Evolutionary conservation across 192 early-diverging fungal species (phyloP).

Genomic region (Backusella tuberculispora): DNA sequence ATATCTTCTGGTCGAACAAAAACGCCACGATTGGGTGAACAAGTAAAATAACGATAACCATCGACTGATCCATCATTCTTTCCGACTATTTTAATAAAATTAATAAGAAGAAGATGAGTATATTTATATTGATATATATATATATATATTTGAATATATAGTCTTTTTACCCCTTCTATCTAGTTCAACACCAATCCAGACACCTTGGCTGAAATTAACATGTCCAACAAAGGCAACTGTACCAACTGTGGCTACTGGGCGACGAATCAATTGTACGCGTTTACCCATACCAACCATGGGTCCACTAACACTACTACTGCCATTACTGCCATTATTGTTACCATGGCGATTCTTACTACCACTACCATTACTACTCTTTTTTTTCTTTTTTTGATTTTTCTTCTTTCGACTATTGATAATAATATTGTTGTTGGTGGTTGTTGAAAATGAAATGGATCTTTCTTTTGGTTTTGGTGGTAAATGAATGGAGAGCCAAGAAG

Average conservation of each 20-base stretch:
- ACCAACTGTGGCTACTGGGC: conserved; percentile 43
- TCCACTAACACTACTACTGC: neutral
- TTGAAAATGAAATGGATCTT: conserved; percentile 9
- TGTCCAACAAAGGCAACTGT: conserved; percentile 75
- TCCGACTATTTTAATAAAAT: conserved; percentile 38
- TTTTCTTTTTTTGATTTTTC: neutral
- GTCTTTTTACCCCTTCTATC: conserved; percentile 45
- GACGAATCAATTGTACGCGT: conserved; percentile 23
- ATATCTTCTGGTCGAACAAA: conserved; percentile 69
- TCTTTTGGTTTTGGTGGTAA: conserved; percentile 2
- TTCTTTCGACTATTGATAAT: neutral
- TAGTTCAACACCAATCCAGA: conserved; percentile 90
- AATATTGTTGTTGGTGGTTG: neutral
- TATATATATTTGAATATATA: neutral
- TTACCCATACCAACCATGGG: conserved; percentile 16
- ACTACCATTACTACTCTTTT: too few relatives aligned
- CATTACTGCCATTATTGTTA: too few relatives aligned
- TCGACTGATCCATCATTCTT: conserved; percentile 79
- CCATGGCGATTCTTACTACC: too few relatives aligned
- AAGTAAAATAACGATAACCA: conserved; percentile 74
- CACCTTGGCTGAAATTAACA: conserved; percentile 80
- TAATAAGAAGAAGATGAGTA: too few relatives aligned
- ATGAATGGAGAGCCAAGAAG: conserved; percentile 9
- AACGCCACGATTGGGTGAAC: conserved; percentile 63
- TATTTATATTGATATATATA: neutral